Conservation (phyloP, 1,284 basidiomycete species). For the Volvariella surrecta region DNA sequence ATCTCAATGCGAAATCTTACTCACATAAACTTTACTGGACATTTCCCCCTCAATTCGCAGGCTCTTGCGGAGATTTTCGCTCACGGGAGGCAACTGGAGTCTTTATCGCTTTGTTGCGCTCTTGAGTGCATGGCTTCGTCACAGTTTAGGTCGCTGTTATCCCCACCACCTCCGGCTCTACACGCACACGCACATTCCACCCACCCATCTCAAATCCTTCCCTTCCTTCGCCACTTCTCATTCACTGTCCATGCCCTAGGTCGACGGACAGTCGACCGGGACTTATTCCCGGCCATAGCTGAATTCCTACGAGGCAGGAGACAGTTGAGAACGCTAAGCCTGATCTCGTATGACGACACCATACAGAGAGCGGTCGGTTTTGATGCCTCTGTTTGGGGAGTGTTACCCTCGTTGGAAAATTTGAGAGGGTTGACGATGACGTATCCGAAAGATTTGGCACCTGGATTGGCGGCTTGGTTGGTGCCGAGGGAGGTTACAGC, state of each 20-base stretch:
- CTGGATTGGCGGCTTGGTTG: slow-evolving; percentile 58
- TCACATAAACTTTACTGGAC: slow-evolving; percentile 50
- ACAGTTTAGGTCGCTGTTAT: slow-evolving; percentile 5
- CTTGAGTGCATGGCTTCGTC: slow-evolving; percentile 22
- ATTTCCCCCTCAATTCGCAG: slow-evolving; percentile 39
- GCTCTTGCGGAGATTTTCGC: slow-evolving; percentile 49
- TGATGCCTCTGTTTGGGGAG: slow-evolving; percentile 60
- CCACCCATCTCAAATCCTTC: slow-evolving; percentile 24
- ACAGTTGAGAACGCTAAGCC: slow-evolving; percentile 42
- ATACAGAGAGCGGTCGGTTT: slow-evolving; percentile 48
- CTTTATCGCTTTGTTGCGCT: slow-evolving; percentile 42
- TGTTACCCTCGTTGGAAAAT: slow-evolving; percentile 47
- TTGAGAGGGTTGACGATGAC: slow-evolving; percentile 48
- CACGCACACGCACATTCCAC: not conserved
- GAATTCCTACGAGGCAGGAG: slow-evolving; percentile 54
- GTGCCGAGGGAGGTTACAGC: slow-evolving; percentile 50
- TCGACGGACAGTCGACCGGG: slow-evolving; percentile 41
- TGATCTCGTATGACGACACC: slow-evolving; percentile 38
- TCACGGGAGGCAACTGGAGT: slow-evolving; percentile 55
- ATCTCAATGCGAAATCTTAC: slow-evolving; percentile 57
- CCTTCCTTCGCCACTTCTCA: slow-evolving; percentile 56
- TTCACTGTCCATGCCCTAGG: slow-evolving; percentile 39
- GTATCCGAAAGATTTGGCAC: slow-evolving; percentile 53
- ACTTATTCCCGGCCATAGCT: slow-evolving; percentile 58
- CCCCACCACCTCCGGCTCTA: slow-evolving; percentile 9